Evolutionary conservation across 1,284 basidiomycete species (phyloP).

Genomic region (Cutaneotrichosporon spelunceum): DNA sequence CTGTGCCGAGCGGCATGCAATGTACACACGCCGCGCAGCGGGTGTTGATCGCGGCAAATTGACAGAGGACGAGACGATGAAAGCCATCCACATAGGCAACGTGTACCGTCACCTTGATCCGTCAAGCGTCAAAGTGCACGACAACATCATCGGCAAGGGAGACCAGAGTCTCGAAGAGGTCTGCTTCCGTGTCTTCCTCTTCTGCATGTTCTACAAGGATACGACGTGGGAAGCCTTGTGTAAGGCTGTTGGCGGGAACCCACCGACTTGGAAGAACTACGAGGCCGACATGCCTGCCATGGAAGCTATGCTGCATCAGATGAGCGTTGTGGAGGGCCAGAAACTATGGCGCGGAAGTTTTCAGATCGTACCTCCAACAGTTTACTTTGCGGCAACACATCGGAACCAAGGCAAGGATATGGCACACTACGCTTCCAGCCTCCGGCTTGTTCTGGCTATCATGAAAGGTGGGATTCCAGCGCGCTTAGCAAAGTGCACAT

Average conservation of each 20-base stretch:
- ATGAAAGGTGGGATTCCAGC: conserved; percentile 30
- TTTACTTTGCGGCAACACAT: conserved; percentile 27
- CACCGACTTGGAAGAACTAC: conserved; percentile 25
- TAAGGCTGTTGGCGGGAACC: conserved; percentile 23
- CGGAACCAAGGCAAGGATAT: conserved; percentile 16
- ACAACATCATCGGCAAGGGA: conserved; percentile 26
- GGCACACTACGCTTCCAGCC: conserved; percentile 30
- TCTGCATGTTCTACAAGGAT: conserved; percentile 31
- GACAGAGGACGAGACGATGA: conserved; percentile 28
- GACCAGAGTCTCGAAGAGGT: conserved; percentile 33
- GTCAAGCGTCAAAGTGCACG: conserved; percentile 12
- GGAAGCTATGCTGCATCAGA: conserved; percentile 26
- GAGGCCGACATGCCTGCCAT: conserved; percentile 21
- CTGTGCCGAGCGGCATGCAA: conserved; percentile 35
- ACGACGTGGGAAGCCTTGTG: conserved; percentile 28
- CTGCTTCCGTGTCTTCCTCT: conserved; percentile 38
- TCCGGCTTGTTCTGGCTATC: conserved; percentile 30
- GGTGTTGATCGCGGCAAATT: conserved; percentile 28
- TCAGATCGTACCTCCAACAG: conserved; percentile 37
- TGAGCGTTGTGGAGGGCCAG: conserved; percentile 22
- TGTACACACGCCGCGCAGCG: conserved; percentile 25
- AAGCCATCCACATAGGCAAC: conserved; percentile 28
- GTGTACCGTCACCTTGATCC: conserved; percentile 36
- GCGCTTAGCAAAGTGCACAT: conserved; percentile 22
- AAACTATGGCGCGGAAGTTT: conserved; percentile 32